Percentiles rank a stretch among this genome's conserved stretches.
Evolutionary conservation across 176 grass and related monocot genomes (phyloP).

Genomic region (Oropetium thomaeum): DNA sequence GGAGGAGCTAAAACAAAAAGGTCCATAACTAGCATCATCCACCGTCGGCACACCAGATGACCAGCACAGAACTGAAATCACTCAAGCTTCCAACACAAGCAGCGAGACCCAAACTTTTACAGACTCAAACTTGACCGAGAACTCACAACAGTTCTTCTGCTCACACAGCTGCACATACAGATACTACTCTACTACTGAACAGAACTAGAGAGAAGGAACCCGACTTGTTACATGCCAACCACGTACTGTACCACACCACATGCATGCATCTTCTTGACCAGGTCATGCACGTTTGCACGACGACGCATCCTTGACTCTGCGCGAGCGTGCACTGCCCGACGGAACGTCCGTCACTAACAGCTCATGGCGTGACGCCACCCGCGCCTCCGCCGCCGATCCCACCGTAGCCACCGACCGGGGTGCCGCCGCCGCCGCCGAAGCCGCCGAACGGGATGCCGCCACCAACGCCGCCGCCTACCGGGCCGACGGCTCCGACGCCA

Average conservation of each 20-base stretch:
- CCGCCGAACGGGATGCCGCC: neutral
- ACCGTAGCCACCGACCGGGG: conserved; percentile 18
- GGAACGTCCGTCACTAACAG: neutral
- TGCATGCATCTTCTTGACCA: neutral
- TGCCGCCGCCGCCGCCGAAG: conserved; percentile 22
- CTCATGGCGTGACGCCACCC: conserved; percentile 36
- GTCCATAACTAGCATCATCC: neutral
- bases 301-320: too few relatives aligned
- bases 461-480: conserved; percentile 18
- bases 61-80: neutral
- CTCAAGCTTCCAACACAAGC: neutral
- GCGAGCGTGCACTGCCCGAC: neutral
- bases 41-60: neutral
- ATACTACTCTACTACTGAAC: too few relatives aligned
- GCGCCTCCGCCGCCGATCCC: conserved; percentile 7
- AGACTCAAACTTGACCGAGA: neutral
- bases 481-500: conserved; percentile 37
- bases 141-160: neutral
- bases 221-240: neutral
- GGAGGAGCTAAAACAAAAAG: too few relatives aligned
- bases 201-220: neutral
- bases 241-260: neutral
- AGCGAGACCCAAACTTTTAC: neutral
- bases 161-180: neutral
- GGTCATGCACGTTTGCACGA: neutral